Base-by-base conservation (phyloP, 1,284 basidiomycete species). In the Apiotrichum brassicae region DNA sequence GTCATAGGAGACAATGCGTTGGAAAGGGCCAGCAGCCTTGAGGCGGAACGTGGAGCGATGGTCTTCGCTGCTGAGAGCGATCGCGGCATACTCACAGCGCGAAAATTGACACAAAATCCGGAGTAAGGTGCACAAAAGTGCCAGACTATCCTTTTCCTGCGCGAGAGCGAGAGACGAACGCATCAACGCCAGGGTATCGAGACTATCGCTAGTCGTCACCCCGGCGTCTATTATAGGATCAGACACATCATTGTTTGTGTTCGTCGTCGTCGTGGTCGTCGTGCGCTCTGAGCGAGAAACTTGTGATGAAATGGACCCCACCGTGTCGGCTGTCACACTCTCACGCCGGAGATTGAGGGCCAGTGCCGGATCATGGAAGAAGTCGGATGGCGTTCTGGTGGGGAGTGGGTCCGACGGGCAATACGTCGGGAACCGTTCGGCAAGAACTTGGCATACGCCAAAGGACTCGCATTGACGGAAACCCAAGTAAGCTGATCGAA, bases 1-100 rank as follows among this genome's bases (percentile, higher is more conserved):
- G 34, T 68, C 63, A 53, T 60, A 60, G 1, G 63, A 39, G 3
- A 53, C 26, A 19, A 70, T 65, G 4, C 56, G 48, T 16, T 61
- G 56, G 51, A 58, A 63, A 2, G 57, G 49, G 0, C 68, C 68
- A 0, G 64, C 62, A 0, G 65, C 66, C 9, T 58, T 57, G 6
- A 70, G 55, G 6, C 60, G 54, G 23, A 66, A 47, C 1, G 40
- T 52, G 3, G 52, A 51, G 18, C 45, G 36, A 40, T 64, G 59
- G 6, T 48, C 47, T 11, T 61, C 57, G 26, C 62, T 61, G 45
- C 42, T 48, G 3, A 68, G 52, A 0, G 60, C 65, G 9, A 68
- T 63, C 1, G 68, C 68, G 4, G 64, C 66, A 46, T 60, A 70
- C 35, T 66, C 65, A 40, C 63, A 61, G 19, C 63, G 58, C 14